A percentile compares a stretch with the other conserved stretches of the same genome.
Conservation (phyloP, 1,284 basidiomycete species). For the Rhodofomes roseus region DNA sequence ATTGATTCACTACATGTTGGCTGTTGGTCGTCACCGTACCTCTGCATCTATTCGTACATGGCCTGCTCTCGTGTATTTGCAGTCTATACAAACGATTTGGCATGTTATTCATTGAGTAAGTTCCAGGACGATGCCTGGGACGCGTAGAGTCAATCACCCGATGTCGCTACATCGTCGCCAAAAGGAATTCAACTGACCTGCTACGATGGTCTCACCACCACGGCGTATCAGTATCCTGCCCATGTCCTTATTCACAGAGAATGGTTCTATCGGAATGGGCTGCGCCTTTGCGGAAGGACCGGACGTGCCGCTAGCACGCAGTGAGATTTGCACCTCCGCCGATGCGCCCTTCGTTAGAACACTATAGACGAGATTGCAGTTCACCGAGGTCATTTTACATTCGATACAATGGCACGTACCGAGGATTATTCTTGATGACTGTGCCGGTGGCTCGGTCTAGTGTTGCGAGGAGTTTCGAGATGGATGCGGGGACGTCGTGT, state of each 20-base stretch:
- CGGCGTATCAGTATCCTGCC: slow-evolving; percentile 86
- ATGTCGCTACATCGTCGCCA: background rate
- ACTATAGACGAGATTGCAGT: slow-evolving; percentile 34
- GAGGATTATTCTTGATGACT: slow-evolving; percentile 76
- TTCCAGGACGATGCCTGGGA: slow-evolving; percentile 16
- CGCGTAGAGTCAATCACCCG: background rate
- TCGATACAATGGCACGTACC: slow-evolving; percentile 41
- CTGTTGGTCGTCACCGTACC: background rate
- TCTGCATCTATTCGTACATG: background rate
- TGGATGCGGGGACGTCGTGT: slow-evolving; percentile 84
- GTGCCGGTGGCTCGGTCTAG: slow-evolving; percentile 79
- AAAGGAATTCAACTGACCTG: slow-evolving; percentile 50
- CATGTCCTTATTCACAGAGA: slow-evolving; percentile 94
- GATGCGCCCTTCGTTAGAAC: slow-evolving; percentile 82
- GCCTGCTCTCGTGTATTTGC: background rate
- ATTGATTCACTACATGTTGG: background rate
- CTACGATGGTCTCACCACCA: slow-evolving; percentile 92
- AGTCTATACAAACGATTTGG: too few species aligned
- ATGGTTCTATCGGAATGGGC: slow-evolving; percentile 83
- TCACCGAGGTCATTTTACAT: too few species aligned
- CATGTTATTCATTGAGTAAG: slow-evolving; percentile 8
- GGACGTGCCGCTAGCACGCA: slow-evolving; percentile 56
- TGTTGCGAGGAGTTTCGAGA: slow-evolving; percentile 75
- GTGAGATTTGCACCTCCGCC: slow-evolving; percentile 80
- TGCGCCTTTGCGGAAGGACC: slow-evolving; percentile 44